A percentile compares a stretch with the other conserved stretches of the same genome.
Conservation (phyloP, 192 early-diverging fungal genomes). For the Mortierella alpina region DNA sequence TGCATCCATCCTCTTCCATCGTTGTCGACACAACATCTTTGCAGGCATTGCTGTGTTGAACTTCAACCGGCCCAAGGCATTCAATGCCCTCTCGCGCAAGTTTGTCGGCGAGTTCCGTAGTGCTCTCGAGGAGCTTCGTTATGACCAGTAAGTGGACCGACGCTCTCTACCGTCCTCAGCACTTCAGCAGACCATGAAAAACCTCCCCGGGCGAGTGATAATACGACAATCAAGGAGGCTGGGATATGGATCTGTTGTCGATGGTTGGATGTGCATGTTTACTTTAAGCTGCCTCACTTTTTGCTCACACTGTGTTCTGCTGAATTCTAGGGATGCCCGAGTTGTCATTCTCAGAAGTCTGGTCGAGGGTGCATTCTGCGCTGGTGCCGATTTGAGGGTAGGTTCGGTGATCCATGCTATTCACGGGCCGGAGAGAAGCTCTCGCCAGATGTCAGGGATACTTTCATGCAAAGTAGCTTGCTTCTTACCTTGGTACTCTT, state of each 20-base stretch:
- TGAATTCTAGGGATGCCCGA: conserved; percentile 63
- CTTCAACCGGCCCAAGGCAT: conserved; percentile 85
- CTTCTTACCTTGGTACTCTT: background rate
- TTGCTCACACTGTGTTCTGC: background rate
- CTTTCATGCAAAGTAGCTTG: background rate
- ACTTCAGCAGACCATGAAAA: no score
- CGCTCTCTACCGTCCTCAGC: no score
- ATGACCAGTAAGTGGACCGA: conserved; percentile 63
- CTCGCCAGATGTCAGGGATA: background rate
- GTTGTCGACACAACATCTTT: background rate
- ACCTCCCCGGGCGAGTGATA: no score
- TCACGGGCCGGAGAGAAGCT: background rate
- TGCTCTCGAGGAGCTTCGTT: conserved; percentile 72
- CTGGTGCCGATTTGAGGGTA: conserved; percentile 95
- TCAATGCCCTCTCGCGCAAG: conserved; percentile 89
- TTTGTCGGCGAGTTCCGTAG: conserved; percentile 78
- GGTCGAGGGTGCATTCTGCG: conserved; percentile 90
- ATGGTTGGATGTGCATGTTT: background rate
- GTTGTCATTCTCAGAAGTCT: conserved; percentile 85
- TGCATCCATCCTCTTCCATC: background rate
- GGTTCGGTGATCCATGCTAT: background rate
- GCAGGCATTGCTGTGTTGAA: conserved; percentile 83
- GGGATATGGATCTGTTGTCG: background rate
- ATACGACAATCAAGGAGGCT: no score
- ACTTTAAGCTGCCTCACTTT: conserved; percentile 30